Percentiles rank a stretch among this genome's conserved stretches.
phyloP scores from a whole-genome alignment of 169 alveolate species.

The Eimeria praecox region DNA sequence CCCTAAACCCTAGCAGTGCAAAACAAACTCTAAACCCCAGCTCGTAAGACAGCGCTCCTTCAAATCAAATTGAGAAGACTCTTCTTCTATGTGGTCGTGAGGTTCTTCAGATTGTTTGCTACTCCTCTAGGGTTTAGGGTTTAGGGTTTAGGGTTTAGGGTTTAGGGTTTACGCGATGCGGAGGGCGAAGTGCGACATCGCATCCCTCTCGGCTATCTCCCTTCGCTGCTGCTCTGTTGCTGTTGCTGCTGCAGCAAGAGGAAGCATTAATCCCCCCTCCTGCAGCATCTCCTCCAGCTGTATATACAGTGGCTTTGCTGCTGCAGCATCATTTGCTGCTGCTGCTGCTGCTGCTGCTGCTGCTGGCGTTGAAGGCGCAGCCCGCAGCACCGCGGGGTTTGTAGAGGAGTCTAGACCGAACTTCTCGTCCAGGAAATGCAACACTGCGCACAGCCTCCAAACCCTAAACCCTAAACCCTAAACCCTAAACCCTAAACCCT shows the following conservation, averaged over 20 bases:
- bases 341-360: constrained; percentile 41
- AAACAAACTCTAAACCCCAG: neutral
- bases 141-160: constrained; percentile 8
- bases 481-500: neutral
- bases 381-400: constrained; percentile 46
- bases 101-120: neutral
- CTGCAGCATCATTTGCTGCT: neutral
- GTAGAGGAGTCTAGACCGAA: constrained; percentile 52
- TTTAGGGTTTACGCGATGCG: constrained; percentile 41
- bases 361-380: neutral
- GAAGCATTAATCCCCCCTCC: constrained; percentile 66
- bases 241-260: constrained; percentile 33
- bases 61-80: neutral
- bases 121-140: neutral
- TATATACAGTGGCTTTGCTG: neutral
- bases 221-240: constrained; percentile 25
- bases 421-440: constrained; percentile 57
- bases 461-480: constrained; percentile 5
- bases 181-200: constrained; percentile 65
- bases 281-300: constrained; percentile 64
- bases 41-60: neutral
- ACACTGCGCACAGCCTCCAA: constrained; percentile 32
- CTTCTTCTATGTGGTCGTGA: too few species aligned
- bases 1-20: neutral
- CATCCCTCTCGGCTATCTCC: constrained; percentile 42